Evolutionary conservation across 257 asterid species (phyloP).

Genomic region (Solanum rostratum): DNA sequence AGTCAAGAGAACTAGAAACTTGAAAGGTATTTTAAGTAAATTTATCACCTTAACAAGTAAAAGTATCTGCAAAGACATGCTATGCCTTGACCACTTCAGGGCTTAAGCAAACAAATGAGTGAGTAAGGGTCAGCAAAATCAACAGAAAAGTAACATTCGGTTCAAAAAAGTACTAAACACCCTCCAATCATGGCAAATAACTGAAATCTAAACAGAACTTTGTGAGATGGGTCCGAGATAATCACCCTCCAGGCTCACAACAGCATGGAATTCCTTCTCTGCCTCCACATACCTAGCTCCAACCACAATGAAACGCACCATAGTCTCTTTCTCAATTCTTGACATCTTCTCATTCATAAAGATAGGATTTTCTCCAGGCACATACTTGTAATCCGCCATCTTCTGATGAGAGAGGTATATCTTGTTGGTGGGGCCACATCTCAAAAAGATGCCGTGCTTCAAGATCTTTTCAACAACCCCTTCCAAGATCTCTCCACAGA

Average conservation of each 20-base stretch:
- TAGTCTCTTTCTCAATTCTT: conserved; percentile 35
- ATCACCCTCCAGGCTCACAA: too few species aligned
- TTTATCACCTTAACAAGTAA: background rate
- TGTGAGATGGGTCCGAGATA: too few species aligned
- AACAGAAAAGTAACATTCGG: background rate
- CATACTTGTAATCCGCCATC: too few species aligned
- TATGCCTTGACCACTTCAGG: background rate
- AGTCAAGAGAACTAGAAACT: background rate
- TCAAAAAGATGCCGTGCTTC: conserved; percentile 60
- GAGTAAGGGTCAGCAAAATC: background rate
- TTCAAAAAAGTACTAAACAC: background rate
- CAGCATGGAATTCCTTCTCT: conserved; percentile 25
- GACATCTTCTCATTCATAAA: conserved; percentile 33
- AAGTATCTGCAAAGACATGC: background rate
- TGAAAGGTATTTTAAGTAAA: background rate
- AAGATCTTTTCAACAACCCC: conserved; percentile 53
- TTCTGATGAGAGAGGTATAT: conserved; percentile 9
- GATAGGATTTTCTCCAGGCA: conserved; percentile 4
- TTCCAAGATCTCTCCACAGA: conserved; percentile 34
- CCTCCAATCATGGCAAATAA: background rate
- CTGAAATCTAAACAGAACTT: conserved; percentile 5
- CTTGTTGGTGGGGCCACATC: conserved; percentile 56
- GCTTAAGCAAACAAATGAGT: background rate
- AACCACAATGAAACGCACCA: conserved; percentile 38
- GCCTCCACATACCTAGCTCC: conserved; percentile 61